Base-by-base conservation (phyloP, 2,329 filamentous ascomycete species). In the Nakataea oryzae region DNA sequence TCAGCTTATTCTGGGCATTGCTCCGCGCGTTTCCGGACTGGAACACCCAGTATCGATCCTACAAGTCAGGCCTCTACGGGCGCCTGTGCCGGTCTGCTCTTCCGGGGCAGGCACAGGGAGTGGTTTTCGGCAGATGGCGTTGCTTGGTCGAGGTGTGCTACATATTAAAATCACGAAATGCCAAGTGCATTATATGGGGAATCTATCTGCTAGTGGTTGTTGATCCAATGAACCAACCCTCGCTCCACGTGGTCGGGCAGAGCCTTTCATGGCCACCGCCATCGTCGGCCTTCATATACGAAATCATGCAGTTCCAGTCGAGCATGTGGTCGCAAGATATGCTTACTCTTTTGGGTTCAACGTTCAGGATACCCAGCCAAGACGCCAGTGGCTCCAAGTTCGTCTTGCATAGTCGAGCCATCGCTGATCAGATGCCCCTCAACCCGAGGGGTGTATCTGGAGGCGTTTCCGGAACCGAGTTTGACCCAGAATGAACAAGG, bases 301-400 rank as follows among this genome's bases (percentile, higher is more conserved):
- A 7, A 7, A 47, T 54, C 2, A 54, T 28, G 50, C 59, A 60
- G 21, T 55, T 24, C 2, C 29, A 21, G 50, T 47, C 59, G 24
- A 60, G 55, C 50, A 60, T 60, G 59, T 60, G 59, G 29, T 47
- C 59, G 50, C 59, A 60, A 4, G 47, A 47, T 8, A 60, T 7
- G 13, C 55, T 47, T 9, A 34, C 41, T 2, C 41, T n/a, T 8
- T 50, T n/a, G 41, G 41, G 3, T 3, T 5, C 2, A 8, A 21
- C n/a, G 5, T 50, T 17, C 7, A 7, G 8, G 17, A n/a, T 21
- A 21, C 21, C 34, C 54, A n/a, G 54, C n/a, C n/a, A 21, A 26
- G 54, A 3, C 3, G 3, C 6, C 34, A 14, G 3, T 8, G 34
- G 12, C 34, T 3, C 34, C 17, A 6, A 8, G 13, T 3, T 3